phyloP scores from a whole-genome alignment of 495 filamentous ascomycete species.

The Beverwykella pulmonaria region DNA sequence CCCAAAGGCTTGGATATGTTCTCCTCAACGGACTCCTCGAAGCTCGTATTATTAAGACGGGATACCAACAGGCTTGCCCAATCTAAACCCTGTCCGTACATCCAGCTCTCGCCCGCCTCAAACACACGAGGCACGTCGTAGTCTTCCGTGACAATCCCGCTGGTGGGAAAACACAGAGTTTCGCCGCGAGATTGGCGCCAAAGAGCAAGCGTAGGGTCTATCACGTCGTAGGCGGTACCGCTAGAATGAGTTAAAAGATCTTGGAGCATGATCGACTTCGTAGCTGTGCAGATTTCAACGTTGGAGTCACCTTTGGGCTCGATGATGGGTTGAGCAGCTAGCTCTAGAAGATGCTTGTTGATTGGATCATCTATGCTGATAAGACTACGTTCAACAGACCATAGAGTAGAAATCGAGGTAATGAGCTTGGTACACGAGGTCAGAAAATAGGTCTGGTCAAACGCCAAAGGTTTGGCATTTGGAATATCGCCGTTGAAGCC shows the following conservation, averaged over 20 bases:
- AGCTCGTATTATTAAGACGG: conserved; percentile 38
- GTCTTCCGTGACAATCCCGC: conserved; percentile 34
- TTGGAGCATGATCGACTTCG: conserved; percentile 28
- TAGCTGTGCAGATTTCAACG: conserved; percentile 3
- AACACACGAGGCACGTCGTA: conserved; percentile 50
- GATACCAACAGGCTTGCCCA: conserved; percentile 56
- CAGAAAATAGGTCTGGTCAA: conserved; percentile 36
- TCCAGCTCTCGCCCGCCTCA: conserved; percentile 56
- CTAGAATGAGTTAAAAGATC: conserved; percentile 55
- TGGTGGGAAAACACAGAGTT: conserved; percentile 2
- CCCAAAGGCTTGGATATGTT: conserved; percentile 37
- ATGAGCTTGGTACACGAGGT: conserved; percentile 46
- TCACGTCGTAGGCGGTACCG: conserved; percentile 52
- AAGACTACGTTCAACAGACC: conserved; percentile 42
- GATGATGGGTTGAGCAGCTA: conserved; percentile 36
- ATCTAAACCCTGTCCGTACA: conserved; percentile 55
- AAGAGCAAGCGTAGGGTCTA: conserved; percentile 37
- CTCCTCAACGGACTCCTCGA: conserved; percentile 34
- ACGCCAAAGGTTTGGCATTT: conserved; percentile 28
- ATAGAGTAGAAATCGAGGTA: conserved; percentile 41
- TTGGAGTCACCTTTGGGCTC: not conserved
- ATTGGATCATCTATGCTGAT: conserved; percentile 44
- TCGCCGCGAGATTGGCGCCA: conserved; percentile 28
- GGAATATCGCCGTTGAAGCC: conserved; percentile 24
- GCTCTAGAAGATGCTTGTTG: conserved; percentile 38